Evolutionary conservation across 176 grass and related monocot species (phyloP).

Genomic region (Musa troglodytarum): DNA sequence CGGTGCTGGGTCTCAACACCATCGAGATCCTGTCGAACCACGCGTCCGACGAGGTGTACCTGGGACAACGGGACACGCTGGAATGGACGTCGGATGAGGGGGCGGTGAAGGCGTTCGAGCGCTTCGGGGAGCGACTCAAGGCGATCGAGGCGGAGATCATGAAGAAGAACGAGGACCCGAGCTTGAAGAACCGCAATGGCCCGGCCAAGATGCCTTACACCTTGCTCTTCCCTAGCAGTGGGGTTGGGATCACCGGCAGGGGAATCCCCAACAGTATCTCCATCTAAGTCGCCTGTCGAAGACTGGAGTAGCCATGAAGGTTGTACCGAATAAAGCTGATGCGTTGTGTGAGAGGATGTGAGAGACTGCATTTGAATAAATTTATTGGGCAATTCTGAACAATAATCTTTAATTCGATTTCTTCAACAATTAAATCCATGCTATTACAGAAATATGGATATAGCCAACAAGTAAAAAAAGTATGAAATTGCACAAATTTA

Average conservation of each 20-base stretch:
- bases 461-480: no score
- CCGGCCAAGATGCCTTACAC: not conserved
- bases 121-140: not conserved
- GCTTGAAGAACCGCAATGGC: not conserved
- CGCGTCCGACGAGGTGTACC: not conserved
- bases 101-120: not conserved
- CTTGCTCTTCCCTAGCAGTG: not conserved
- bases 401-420: no score
- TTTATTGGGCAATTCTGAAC: no score
- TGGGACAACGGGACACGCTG: not conserved
- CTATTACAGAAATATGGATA: no score
- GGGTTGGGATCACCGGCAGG: not conserved
- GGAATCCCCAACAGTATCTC: slow-evolving; percentile 6
- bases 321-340: no score
- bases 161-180: not conserved
- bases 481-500: no score
- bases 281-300: not conserved
- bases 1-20: not conserved
- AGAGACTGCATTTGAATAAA: no score
- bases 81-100: not conserved
- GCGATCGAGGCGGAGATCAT: not conserved
- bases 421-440: no score
- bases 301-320: no score
- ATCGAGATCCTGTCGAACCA: not conserved
- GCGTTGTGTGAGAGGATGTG: no score